These are phyloP conservation scores for Dipodascus albidus DNA, from an alignment of 805 yeast genomes.

Conservation along the genomic window DNA sequence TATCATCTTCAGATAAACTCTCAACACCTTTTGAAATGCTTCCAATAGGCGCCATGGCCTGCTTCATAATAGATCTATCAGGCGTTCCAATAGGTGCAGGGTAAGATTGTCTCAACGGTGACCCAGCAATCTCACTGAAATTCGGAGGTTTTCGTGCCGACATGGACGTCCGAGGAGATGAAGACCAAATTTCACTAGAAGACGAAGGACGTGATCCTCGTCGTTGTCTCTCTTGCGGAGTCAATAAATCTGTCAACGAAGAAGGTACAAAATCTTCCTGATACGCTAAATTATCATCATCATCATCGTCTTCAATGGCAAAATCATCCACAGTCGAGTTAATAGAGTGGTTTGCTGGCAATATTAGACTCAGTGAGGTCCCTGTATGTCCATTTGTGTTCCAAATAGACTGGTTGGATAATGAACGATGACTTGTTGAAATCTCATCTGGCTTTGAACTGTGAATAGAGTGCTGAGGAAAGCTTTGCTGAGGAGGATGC, in stretches of 20 bases:
- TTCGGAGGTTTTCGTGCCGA: neutral
- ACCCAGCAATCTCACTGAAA: neutral
- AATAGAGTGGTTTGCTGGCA: neutral
- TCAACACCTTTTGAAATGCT: neutral
- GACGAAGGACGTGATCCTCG: constrained; percentile 40
- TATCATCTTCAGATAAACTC: neutral
- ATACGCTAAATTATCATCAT: constrained; percentile 30
- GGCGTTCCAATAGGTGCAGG: constrained; percentile 7
- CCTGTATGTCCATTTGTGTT: constrained; percentile 2
- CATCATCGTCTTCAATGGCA: constrained; percentile 32
- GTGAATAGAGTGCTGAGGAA: constrained; percentile 4
- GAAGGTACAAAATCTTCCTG: constrained; percentile 79
- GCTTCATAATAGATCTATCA: constrained; percentile 2
- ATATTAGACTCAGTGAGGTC: constrained; percentile 2
- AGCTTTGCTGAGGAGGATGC: constrained; percentile 6
- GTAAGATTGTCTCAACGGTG: constrained; percentile 3
- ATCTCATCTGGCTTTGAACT: neutral
- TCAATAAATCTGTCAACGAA: constrained; percentile 64
- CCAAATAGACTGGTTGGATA: constrained; percentile 9
- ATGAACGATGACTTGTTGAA: constrained; percentile 10
- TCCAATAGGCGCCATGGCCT: constrained; percentile 4
- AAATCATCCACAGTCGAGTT: constrained; percentile 14
- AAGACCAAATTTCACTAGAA: neutral
- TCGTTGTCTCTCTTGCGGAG: constrained; percentile 70
- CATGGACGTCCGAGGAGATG: neutral